phyloP scores from a whole-genome alignment of 176 grass and related monocot genomes.

The Hyparrhenia diplandra region DNA sequence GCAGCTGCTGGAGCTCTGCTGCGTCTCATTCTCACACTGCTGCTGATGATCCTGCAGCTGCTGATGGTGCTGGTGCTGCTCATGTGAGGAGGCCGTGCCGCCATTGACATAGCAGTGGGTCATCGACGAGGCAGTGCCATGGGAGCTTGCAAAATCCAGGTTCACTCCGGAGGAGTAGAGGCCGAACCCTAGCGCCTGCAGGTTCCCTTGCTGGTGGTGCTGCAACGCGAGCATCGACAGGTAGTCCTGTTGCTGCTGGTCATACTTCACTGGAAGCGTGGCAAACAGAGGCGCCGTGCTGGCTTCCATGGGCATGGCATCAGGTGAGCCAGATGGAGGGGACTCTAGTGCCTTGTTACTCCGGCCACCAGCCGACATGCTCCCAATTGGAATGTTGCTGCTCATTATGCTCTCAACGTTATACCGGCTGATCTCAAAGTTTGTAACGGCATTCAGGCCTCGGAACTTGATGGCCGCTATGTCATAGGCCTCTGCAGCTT shows the following conservation, averaged over 20 bases:
- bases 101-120: background rate
- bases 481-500: conserved; percentile 95
- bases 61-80: conserved; percentile 29
- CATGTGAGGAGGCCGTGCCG: background rate
- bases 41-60: conserved; percentile 24
- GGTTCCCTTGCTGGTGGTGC: conserved; percentile 62
- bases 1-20: conserved; percentile 30
- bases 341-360: conserved; percentile 39
- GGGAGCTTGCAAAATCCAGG: conserved; percentile 52
- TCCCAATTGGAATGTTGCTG: conserved; percentile 70
- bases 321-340: conserved; percentile 29
- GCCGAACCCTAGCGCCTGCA: conserved; percentile 52
- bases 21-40: conserved; percentile 24
- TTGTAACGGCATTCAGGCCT: conserved; percentile 83
- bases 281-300: conserved; percentile 12
- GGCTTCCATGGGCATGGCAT: conserved; percentile 9
- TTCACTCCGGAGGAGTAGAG: conserved; percentile 53
- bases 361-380: conserved; percentile 38
- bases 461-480: conserved; percentile 95
- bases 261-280: conserved; percentile 29
- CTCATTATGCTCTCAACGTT: conserved; percentile 84
- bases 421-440: conserved; percentile 94
- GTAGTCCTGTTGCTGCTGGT: conserved; percentile 59
- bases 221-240: conserved; percentile 67
- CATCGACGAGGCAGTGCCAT: background rate